phyloP scores from a whole-genome alignment of 2,329 filamentous ascomycete species.

The Parascedosporium putredinis region DNA sequence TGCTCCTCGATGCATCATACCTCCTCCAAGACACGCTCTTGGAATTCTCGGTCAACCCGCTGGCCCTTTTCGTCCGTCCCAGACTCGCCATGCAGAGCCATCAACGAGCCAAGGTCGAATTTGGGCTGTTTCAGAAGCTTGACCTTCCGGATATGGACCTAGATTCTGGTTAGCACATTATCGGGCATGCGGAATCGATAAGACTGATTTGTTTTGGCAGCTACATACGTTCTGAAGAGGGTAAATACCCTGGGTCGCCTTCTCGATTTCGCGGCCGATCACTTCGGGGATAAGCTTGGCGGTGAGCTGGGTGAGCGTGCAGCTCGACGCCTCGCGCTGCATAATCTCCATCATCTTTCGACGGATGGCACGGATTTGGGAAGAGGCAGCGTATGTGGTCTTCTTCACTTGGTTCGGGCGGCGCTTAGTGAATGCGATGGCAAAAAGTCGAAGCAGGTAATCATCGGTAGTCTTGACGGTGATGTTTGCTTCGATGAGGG shows the following conservation, averaged over 20 bases:
- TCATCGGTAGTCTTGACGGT: conserved; percentile 99
- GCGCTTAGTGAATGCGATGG: conserved; percentile 98
- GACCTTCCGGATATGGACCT: conserved; percentile 99
- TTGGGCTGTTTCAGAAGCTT: conserved; percentile 98
- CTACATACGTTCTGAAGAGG: conserved; percentile 92
- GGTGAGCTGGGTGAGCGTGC: conserved; percentile 91
- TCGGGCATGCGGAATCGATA: no score
- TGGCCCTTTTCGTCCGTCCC: conserved; percentile 91
- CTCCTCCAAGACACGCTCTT: conserved; percentile 88
- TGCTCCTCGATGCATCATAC: conserved; percentile 55
- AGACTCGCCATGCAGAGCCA: conserved; percentile 96
- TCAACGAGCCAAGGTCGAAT: conserved; percentile 94
- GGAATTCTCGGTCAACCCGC: conserved; percentile 99
- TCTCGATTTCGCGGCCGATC: conserved; percentile 99
- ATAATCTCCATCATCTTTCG: conserved; percentile 99
- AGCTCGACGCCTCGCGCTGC: conserved; percentile 85
- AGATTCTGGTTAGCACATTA: conserved; percentile 22
- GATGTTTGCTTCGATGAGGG: conserved; percentile 97
- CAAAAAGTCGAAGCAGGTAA: conserved; percentile 98
- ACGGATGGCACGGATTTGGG: conserved; percentile 94
- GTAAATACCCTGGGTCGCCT: conserved; percentile 98
- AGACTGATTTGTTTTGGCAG: no score
- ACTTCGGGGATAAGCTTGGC: conserved; percentile 99
- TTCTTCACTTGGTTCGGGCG: conserved; percentile 99
- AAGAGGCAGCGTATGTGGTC: conserved; percentile 95